Conservation (phyloP, 2,329 filamentous ascomycete genomes). For the Fusarium sp. region DNA sequence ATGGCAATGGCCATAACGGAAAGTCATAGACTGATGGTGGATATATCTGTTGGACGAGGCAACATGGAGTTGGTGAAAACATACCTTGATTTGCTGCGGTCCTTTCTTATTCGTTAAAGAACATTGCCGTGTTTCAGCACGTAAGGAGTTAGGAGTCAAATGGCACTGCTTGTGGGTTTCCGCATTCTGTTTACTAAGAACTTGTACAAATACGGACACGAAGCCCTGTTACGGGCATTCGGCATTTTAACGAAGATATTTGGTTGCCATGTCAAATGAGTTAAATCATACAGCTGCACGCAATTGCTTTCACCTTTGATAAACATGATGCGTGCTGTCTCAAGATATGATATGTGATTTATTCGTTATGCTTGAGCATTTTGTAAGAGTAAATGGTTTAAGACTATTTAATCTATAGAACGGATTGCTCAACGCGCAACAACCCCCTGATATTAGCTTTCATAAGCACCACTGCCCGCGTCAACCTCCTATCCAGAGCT, state of each 20-base stretch:
- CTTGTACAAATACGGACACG: neutral
- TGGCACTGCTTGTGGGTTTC: neutral
- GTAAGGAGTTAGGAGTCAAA: slow-evolving; percentile 32
- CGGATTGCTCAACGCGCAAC: neutral
- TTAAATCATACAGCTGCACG: neutral
- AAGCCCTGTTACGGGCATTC: neutral
- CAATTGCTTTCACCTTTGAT: too few relatives aligned
- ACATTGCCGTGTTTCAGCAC: slow-evolving; percentile 28
- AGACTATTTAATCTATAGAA: neutral
- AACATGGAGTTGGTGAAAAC: slow-evolving; percentile 32
- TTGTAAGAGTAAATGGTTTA: neutral
- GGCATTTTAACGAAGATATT: neutral
- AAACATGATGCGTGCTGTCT: neutral
- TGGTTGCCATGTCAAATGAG: neutral
- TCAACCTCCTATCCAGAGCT: neutral
- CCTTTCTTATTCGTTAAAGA: neutral
- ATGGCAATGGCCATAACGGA: slow-evolving; percentile 11
- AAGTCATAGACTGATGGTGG: neutral
- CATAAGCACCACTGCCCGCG: neutral
- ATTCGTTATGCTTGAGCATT: neutral
- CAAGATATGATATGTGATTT: neutral
- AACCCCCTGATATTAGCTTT: neutral
- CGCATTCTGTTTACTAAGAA: neutral
- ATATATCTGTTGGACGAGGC: slow-evolving; percentile 1
- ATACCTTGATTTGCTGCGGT: slow-evolving; percentile 3